Evolutionary conservation across 805 yeast species (phyloP), one percentile per base, ranked within the genome.

Genomic region (Starmerella vaccinii): DNA sequence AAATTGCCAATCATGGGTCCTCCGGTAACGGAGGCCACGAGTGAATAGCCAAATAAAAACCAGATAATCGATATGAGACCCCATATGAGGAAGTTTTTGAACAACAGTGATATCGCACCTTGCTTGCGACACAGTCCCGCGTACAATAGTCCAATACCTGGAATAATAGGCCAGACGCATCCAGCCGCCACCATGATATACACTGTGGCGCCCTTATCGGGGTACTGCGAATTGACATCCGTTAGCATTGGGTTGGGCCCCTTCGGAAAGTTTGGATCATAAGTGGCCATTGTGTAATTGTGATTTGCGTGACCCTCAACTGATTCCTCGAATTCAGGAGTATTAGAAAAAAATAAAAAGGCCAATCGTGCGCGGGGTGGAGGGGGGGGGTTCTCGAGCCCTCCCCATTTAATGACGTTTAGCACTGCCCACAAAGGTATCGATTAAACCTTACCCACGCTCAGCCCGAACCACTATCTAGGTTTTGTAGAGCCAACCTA

Each of bases 121-220:
- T 38, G 39, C 21, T 30, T 42, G 18, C 50, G 51, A 2, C 51
- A 33, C 22, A 51, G 49, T 4, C 54, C 54, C 3, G 54, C 51
- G 30, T 51, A 51, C 13, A 51, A 43, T 18, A 51, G 27, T 5
- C 51, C 54, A 12, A 51, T 48, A 2, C 54, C 54, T 3, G 54
- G 54, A 27, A 51, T 51, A n/a, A 51, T 51, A 1, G 54, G 54
- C 51, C 51, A 51, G 9, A 51, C 54, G 30, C 54, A 51, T 5
- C 54, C 54, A 5, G 54, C 9, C 6, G 54, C 54, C 9, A 48
- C 51, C 42, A 43, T 48, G 15, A 51, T 43, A 40, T 45, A 51
- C 6, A 51, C 54, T 15, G 40, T 30, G 37, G 34, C 49, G 5
- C 49, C 49, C 4, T 44, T 23, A 18, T 39, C 43, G 7, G 51